Percentiles rank a stretch among this genome's conserved stretches.
These are phyloP conservation scores for Sutorius australiensis DNA, from an alignment of 768 basidiomycete species.

Conservation along the genomic window DNA sequence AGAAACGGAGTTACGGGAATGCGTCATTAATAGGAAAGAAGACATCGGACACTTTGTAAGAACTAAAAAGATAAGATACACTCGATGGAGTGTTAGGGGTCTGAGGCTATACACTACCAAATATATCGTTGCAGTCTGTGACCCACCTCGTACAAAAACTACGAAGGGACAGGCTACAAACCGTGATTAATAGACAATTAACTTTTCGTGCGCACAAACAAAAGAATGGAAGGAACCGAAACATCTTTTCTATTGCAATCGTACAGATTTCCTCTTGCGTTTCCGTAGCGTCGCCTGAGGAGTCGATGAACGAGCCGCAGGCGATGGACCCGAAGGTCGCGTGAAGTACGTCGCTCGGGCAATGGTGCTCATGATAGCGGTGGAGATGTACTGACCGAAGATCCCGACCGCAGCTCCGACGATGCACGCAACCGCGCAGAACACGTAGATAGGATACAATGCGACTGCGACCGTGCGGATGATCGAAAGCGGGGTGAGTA, in stretches of 20 bases:
- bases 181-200: not conserved
- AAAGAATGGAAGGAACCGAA: not conserved
- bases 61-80: not conserved
- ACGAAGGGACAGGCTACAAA: not conserved
- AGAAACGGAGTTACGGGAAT: not conserved
- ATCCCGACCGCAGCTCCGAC: constrained; percentile 45
- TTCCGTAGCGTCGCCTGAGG: constrained; percentile 18
- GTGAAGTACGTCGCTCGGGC: constrained; percentile 13
- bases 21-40: not conserved
- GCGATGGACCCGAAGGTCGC: constrained; percentile 1
- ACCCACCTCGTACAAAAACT: not conserved
- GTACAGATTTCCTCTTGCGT: constrained; percentile 22
- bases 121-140: not conserved
- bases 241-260: constrained; percentile 17
- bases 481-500: constrained; percentile 45
- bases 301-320: not conserved
- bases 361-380: constrained; percentile 8
- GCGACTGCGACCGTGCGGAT: constrained; percentile 38
- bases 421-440: constrained; percentile 54
- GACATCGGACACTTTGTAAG: not conserved
- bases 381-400: constrained; percentile 29
- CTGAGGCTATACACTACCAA: not conserved
- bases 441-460: constrained; percentile 54
- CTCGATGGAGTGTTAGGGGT: not conserved
- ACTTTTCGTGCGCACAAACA: not conserved